A percentile compares a stretch with the other conserved stretches of the same genome.
Conservation (phyloP, 164 flowering plant species). For the Stephania japonica region DNA sequence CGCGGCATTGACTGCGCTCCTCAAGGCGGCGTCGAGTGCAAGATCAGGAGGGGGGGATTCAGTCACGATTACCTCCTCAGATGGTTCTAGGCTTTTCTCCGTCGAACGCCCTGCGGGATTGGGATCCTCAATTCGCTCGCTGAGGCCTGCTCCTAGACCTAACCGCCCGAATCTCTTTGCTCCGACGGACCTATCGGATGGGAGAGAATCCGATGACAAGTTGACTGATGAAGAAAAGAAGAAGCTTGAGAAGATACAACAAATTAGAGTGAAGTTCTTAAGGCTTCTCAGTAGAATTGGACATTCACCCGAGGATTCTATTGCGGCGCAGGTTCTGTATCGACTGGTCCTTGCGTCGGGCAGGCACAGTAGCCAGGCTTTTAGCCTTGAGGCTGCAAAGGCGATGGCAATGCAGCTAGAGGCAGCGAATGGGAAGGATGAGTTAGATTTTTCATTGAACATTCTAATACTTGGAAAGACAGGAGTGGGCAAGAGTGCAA, state of each 20-base stretch:
- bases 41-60: constrained; percentile 44
- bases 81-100: constrained; percentile 78
- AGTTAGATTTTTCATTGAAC: constrained; percentile 66
- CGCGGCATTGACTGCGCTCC: constrained; percentile 79
- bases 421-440: constrained; percentile 30
- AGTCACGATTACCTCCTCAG: constrained; percentile 57
- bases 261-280: constrained; percentile 70
- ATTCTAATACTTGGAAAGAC: constrained; percentile 78
- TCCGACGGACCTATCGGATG: constrained; percentile 25
- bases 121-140: constrained; percentile 59
- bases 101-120: constrained; percentile 92
- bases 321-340: constrained; percentile 80
- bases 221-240: constrained; percentile 74
- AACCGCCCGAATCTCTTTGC: constrained; percentile 41
- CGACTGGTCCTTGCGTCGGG: constrained; percentile 69
- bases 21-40: constrained; percentile 77
- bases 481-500: constrained; percentile 99
- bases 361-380: constrained; percentile 43
- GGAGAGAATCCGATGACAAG: constrained; percentile 42
- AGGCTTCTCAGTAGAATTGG: constrained; percentile 81
- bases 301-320: constrained; percentile 66
- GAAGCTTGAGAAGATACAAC: constrained; percentile 66
- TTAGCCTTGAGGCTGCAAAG: constrained; percentile 69
- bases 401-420: constrained; percentile 57
- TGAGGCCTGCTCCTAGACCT: constrained; percentile 52